Evolutionary conservation across 2,329 filamentous ascomycete species (phyloP).

Genomic region (Scedosporium boydii): DNA sequence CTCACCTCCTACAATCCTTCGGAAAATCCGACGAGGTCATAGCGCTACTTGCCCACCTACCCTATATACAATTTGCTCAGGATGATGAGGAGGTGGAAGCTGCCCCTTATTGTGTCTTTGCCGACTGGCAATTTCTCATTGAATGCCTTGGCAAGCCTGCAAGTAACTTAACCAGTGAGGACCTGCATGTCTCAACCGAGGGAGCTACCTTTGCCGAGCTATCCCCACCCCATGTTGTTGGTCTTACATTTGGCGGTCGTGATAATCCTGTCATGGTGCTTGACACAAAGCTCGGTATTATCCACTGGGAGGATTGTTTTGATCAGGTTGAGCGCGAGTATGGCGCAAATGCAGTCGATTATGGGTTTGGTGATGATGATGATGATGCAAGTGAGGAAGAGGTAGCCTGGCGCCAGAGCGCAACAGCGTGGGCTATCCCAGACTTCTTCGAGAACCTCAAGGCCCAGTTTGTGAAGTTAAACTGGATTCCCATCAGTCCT

Average conservation of each 20-base stretch:
- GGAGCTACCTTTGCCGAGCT: conserved; percentile 6
- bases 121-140: not conserved
- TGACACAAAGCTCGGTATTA: conserved; percentile 17
- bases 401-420: conserved; percentile 16
- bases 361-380: not conserved
- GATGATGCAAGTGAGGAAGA: conserved; percentile 7
- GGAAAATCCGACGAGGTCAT: conserved; percentile 20
- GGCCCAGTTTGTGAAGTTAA: conserved; percentile 13
- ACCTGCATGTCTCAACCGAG: conserved; percentile 2
- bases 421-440: conserved; percentile 14
- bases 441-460: conserved; percentile 19
- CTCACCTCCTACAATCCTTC: not conserved
- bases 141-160: no score
- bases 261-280: conserved; percentile 15
- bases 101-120: not conserved
- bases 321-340: conserved; percentile 6
- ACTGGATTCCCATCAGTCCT: no score
- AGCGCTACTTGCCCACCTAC: conserved; percentile 19
- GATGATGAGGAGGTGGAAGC: not conserved
- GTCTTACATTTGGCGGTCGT: conserved; percentile 9
- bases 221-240: conserved; percentile 10
- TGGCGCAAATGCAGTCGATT: conserved; percentile 5
- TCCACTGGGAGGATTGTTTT: conserved; percentile 17
- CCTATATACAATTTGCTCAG: conserved; percentile 13
- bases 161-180: not conserved